Conservation (phyloP, 2,329 filamentous ascomycete species). For the Beauveria sp. region DNA sequence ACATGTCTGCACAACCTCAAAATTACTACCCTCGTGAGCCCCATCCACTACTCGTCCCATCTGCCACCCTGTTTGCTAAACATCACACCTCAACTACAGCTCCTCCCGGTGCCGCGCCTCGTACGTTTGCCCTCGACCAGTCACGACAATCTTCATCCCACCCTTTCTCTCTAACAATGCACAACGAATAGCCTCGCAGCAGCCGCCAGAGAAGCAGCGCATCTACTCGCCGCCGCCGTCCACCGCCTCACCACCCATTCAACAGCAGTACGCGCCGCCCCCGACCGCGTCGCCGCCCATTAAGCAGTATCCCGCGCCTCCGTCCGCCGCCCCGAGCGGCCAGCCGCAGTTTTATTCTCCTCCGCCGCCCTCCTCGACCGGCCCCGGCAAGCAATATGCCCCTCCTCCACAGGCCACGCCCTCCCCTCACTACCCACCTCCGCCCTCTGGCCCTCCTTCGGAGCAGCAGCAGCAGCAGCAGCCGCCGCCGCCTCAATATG, state of each 20-base stretch:
- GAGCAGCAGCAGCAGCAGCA: slow-evolving; percentile 18
- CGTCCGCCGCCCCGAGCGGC: slow-evolving; percentile 39
- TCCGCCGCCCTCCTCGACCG: slow-evolving; percentile 30
- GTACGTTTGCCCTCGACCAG: background rate
- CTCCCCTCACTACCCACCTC: slow-evolving; percentile 24
- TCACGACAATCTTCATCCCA: background rate
- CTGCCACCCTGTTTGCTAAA: slow-evolving; percentile 6
- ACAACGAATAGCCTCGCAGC: slow-evolving; percentile 2
- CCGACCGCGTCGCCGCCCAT: slow-evolving; percentile 38
- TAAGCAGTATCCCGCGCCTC: slow-evolving; percentile 38
- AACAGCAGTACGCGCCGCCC: slow-evolving; percentile 37
- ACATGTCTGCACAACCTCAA: slow-evolving; percentile 31
- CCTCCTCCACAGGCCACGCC: slow-evolving; percentile 25
- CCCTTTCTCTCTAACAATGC: slow-evolving; percentile 12
- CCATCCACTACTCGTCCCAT: background rate
- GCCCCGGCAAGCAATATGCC: slow-evolving; percentile 20
- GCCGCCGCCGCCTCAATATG: slow-evolving; percentile 17
- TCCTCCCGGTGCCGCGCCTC: slow-evolving; percentile 29
- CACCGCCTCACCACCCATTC: slow-evolving; percentile 18
- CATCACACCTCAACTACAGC: slow-evolving; percentile 21
- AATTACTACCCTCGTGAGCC: slow-evolving; percentile 42
- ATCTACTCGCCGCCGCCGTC: slow-evolving; percentile 16
- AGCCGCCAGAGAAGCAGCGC: slow-evolving; percentile 11
- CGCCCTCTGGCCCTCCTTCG: slow-evolving; percentile 14
- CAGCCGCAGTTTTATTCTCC: slow-evolving; percentile 39